Percentiles rank a stretch among this genome's conserved stretches.
These are phyloP conservation scores for Myxozyma vanderwaltii DNA, from an alignment of 805 yeast species.

Conservation along the genomic window DNA sequence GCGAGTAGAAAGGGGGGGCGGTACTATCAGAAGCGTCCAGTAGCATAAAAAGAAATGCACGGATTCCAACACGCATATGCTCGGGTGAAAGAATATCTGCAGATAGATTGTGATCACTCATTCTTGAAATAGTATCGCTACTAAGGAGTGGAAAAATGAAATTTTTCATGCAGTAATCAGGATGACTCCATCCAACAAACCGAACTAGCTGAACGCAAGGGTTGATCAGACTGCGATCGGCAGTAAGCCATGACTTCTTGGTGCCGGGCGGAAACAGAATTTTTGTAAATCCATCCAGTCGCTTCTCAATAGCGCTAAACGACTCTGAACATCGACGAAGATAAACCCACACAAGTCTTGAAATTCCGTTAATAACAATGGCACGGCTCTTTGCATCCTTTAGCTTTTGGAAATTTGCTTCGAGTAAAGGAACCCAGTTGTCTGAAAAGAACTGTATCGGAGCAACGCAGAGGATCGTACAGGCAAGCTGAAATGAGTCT, in stretches of 20 bases:
- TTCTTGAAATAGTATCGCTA: constrained; percentile 27
- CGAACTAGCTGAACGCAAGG: constrained; percentile 75
- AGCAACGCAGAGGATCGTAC: constrained; percentile 77
- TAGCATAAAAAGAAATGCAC: constrained; percentile 70
- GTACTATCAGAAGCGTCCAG: constrained; percentile 56
- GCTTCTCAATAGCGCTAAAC: constrained; percentile 79
- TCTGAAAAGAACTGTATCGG: constrained; percentile 72
- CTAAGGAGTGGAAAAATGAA: constrained; percentile 69
- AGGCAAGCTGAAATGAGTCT: constrained; percentile 63
- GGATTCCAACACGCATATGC: constrained; percentile 65
- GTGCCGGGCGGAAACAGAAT: constrained; percentile 50
- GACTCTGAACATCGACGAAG: constrained; percentile 85
- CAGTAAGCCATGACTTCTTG: constrained; percentile 75
- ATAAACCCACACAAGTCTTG: constrained; percentile 87
- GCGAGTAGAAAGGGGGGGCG: constrained; percentile 74
- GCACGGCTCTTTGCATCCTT: constrained; percentile 65
- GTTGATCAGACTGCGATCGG: constrained; percentile 61
- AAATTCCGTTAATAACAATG: constrained; percentile 61
- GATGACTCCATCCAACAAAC: constrained; percentile 74
- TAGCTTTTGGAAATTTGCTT: constrained; percentile 59
- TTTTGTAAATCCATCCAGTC: constrained; percentile 65
- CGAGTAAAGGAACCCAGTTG: constrained; percentile 72
- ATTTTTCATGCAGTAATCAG: constrained; percentile 78
- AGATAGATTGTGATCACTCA: constrained; percentile 46
- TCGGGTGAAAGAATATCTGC: constrained; percentile 72